Evolutionary conservation across 805 yeast genomes (phyloP).

Genomic region (Henningerozyma blattae): DNA sequence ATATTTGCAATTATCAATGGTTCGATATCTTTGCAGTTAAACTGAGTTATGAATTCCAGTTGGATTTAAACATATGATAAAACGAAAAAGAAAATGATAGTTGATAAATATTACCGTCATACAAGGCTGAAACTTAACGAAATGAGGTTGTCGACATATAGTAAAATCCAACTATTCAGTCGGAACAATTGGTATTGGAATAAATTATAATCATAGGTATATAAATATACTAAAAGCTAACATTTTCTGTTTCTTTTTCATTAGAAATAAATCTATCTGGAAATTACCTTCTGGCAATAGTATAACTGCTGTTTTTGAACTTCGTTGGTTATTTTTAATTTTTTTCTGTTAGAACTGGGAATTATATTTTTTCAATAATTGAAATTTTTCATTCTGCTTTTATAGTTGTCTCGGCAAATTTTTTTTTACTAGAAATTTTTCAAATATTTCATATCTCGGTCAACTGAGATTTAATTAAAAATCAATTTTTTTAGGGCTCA

Average conservation of each 20-base stretch:
- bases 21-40: neutral
- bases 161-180: slow-evolving; percentile 27
- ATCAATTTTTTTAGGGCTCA: too few relatives aligned
- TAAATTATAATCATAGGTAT: slow-evolving; percentile 19
- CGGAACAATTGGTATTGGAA: slow-evolving; percentile 29
- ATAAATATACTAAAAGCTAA: slow-evolving; percentile 1
- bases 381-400: too few relatives aligned
- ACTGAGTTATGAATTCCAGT: neutral
- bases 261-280: neutral
- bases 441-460: too few relatives aligned
- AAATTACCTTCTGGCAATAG: neutral
- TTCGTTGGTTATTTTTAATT: too few relatives aligned
- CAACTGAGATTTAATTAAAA: too few relatives aligned
- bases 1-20: slow-evolving; percentile 1
- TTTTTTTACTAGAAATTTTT: too few relatives aligned
- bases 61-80: neutral
- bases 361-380: too few relatives aligned
- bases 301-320: too few relatives aligned
- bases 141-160: slow-evolving; percentile 31
- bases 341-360: too few relatives aligned
- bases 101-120: slow-evolving; percentile 27
- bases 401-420: too few relatives aligned
- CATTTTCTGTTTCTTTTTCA: too few relatives aligned
- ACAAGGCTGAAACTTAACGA: slow-evolving; percentile 41
- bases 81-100: neutral